Conservation (phyloP, 1,284 basidiomycete species). For the Sporisorium scitamineum region DNA sequence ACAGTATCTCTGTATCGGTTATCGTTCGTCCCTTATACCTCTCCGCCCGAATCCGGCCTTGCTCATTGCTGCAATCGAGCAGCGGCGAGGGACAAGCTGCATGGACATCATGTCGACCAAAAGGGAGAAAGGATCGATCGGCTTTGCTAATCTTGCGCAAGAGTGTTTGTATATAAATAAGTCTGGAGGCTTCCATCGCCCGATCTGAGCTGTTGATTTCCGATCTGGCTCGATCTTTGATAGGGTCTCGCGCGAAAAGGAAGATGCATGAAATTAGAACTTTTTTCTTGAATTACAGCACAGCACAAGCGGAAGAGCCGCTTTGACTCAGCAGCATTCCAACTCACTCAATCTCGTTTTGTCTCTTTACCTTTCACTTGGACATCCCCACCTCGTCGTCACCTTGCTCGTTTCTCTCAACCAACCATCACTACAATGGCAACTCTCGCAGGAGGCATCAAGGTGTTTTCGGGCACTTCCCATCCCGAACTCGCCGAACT, state of each 20-base stretch:
- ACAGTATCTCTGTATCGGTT: background rate
- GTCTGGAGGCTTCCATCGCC: conserved; percentile 31
- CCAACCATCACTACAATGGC: conserved; percentile 18
- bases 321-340: background rate
- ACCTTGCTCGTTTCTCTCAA: background rate
- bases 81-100: too few species aligned
- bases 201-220: too few species aligned
- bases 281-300: conserved; percentile 11
- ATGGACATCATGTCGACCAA: background rate
- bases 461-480: conserved; percentile 67
- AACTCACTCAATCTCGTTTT: background rate
- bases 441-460: conserved; percentile 36
- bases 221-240: too few species aligned
- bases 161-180: too few species aligned
- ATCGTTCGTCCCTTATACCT: background rate
- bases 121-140: conserved; percentile 8
- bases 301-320: background rate
- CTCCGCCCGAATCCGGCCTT: background rate
- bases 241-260: conserved; percentile 9
- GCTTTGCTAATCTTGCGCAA: conserved; percentile 41
- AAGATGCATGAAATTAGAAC: conserved; percentile 16
- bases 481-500: conserved; percentile 95
- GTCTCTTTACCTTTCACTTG: conserved; percentile 34
- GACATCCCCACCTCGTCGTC: conserved; percentile 14
- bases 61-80: background rate